Evolutionary conservation across 495 filamentous ascomycete species (phyloP), one percentile per base, ranked within the genome.

Genomic region (Neurospora tetraspora): DNA sequence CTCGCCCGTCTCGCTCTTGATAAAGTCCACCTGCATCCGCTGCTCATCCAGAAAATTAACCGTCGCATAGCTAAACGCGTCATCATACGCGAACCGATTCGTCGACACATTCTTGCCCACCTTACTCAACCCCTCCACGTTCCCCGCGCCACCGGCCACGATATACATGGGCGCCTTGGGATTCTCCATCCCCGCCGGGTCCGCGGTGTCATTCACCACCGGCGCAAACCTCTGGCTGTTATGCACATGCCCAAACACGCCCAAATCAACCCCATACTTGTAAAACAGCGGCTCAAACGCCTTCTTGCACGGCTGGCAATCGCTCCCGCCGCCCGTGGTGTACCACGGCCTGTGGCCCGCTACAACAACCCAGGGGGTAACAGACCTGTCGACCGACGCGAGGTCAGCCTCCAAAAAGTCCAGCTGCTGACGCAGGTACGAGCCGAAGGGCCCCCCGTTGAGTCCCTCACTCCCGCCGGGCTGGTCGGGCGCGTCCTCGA

Each of bases 321-420:
- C 83, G 69, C 77, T 80, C 45, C 73, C 71, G 42, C 78, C 71
- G 42, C 78, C 79, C 8, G 80, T 85, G 36, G 81, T 78, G 79
- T 91, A 91, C 88, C 88, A 90, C 0, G 89, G 89, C 2, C 89
- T 78, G 75, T 91, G 89, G 2, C 88, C 89, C 1, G 84, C 88
- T 40, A 88, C 85, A 11, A 91, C 77, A 0, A 90, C 70, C 88
- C 88, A 90, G 3, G 88, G 82, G 20, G 85, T 88, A 5, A 87
- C 80, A 16, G 75, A 77, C 71, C 84, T 83, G 74, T 87, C 84
- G 39, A 86, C 85, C 0, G 81, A 82, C 0, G 81, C 82, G 0
- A 86, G 76, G 71, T 86, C 85, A 1, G 81, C 82, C 20, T 80
- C 79, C 6, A 86, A 77, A 71, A 85, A 87, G 0, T 81, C 74